phyloP scores from a whole-genome alignment of 2,329 filamentous ascomycete genomes.

The Claviceps pusilla region DNA sequence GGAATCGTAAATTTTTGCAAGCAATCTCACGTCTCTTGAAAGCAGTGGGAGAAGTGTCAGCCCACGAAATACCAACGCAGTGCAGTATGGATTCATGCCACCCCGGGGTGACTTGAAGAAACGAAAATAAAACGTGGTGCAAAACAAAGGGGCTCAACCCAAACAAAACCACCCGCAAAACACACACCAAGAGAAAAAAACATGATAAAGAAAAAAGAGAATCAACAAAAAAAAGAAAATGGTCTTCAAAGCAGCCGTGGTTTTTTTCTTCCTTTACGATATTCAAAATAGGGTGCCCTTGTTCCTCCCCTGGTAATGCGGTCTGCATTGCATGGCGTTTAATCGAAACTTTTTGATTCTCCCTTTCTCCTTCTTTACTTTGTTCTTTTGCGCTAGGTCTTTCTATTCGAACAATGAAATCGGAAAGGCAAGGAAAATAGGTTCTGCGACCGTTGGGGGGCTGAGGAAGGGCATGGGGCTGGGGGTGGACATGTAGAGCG shows the following conservation, averaged over 20 bases:
- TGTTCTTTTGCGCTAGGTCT: background rate
- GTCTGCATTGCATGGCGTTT: conserved; percentile 27
- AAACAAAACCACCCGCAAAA: background rate
- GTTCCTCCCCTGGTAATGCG: conserved; percentile 17
- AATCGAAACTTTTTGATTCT: background rate
- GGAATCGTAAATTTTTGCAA: background rate
- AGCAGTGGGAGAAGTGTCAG: too few relatives aligned
- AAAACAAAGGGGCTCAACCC: too few relatives aligned
- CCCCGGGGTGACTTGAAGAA: too few relatives aligned
- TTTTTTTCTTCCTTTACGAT: conserved; percentile 5
- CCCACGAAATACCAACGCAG: too few relatives aligned
- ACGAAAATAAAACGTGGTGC: too few relatives aligned
- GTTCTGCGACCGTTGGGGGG: too few relatives aligned
- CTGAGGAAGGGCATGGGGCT: too few relatives aligned
- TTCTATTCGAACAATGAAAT: too few relatives aligned
- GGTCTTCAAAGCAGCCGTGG: background rate
- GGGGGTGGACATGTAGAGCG: too few relatives aligned
- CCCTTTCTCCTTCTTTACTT: background rate
- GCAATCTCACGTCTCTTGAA: background rate
- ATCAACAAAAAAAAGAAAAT: background rate
- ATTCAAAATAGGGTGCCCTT: conserved; percentile 4
- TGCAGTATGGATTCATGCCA: too few relatives aligned
- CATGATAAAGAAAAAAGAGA: background rate
- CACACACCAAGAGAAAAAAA: too few relatives aligned
- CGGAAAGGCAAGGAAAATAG: too few relatives aligned